Evolutionary conservation across 106 monocot species (phyloP), one percentile per base, ranked within the genome.

Genomic region (Ottelia alismoides): DNA sequence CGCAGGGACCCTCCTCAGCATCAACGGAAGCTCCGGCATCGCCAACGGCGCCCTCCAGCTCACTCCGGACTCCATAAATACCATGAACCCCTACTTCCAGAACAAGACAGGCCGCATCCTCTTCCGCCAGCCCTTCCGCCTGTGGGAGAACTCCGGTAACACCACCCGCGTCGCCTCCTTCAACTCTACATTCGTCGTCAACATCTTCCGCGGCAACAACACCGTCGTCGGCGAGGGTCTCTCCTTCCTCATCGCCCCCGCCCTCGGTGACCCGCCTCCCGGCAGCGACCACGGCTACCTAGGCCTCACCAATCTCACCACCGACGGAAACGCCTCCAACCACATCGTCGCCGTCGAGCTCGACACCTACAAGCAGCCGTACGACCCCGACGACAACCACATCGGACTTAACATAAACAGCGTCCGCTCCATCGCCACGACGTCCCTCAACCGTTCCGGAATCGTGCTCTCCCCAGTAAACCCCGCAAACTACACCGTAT

Each of bases 331-430:
- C 11, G 2, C 53, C 0, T 16, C 47, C 27, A 96, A 96, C 61
- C 30, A 72, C 1, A 25, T 96, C 53, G 60, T 84, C 25, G 94
- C 94, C 16, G 47, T 96, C 12, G 94, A 96, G 81, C 27, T 96
- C 4, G 94, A 67, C 20, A 67, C 67, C 2, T 21, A 21, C 21
- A 73, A 96, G 57, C 76, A 96, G 55, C 0, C 22, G 35, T 84
- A 78, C 65, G 94, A 96, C 19, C 78, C 68, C 3, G 78, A 85
- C 47, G 66, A 53, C 60, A 82, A 88, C 65, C 94, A 96, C 27
- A 51, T 96, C 22, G 94, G 76, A 20, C 74, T 96, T 56, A 31
- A 96, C 66, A 60, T 96, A 31, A 96, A 96, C 69, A 63, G 81
- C 60, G 78, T 92, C 40, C 6, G 16, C 25, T 78, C 78, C 22